These are phyloP conservation scores for Beauveria bassiana DNA, from an alignment of 2,329 filamentous ascomycete genomes.

Conservation along the genomic window DNA sequence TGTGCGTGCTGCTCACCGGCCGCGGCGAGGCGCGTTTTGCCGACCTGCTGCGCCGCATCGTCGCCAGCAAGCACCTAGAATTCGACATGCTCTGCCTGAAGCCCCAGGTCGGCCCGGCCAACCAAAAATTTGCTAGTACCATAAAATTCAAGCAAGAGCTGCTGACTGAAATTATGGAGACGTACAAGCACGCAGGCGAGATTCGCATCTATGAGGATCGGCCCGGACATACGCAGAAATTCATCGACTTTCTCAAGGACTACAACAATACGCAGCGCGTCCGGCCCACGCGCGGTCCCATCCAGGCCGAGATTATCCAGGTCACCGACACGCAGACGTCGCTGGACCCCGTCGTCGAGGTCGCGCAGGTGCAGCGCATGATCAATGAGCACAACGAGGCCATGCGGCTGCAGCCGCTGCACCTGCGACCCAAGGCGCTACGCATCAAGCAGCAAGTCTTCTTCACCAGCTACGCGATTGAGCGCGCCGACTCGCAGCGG, in stretches of 20 bases:
- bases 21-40: slow-evolving; percentile 70
- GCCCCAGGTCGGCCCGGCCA: slow-evolving; percentile 71
- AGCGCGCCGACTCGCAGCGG: slow-evolving; percentile 60
- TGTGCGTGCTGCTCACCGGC: slow-evolving; percentile 83
- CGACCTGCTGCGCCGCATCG: slow-evolving; percentile 74
- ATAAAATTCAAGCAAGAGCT: slow-evolving; percentile 91
- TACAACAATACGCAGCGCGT: slow-evolving; percentile 58
- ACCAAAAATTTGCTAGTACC: slow-evolving; percentile 71
- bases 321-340: slow-evolving; percentile 68
- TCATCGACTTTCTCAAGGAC: slow-evolving; percentile 73
- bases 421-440: slow-evolving; percentile 38
- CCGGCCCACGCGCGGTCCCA: slow-evolving; percentile 50
- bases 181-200: slow-evolving; percentile 75
- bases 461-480: slow-evolving; percentile 87
- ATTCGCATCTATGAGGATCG: slow-evolving; percentile 68
- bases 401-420: slow-evolving; percentile 24
- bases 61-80: slow-evolving; percentile 65
- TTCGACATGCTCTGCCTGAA: slow-evolving; percentile 89
- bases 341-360: slow-evolving; percentile 71
- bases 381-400: slow-evolving; percentile 77
- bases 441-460: slow-evolving; percentile 80
- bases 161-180: slow-evolving; percentile 72
- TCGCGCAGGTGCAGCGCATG: slow-evolving; percentile 79
- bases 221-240: slow-evolving; percentile 63
- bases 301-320: slow-evolving; percentile 75